Base-by-base conservation (phyloP, 345 rosid species). In the Firmiana major region DNA sequence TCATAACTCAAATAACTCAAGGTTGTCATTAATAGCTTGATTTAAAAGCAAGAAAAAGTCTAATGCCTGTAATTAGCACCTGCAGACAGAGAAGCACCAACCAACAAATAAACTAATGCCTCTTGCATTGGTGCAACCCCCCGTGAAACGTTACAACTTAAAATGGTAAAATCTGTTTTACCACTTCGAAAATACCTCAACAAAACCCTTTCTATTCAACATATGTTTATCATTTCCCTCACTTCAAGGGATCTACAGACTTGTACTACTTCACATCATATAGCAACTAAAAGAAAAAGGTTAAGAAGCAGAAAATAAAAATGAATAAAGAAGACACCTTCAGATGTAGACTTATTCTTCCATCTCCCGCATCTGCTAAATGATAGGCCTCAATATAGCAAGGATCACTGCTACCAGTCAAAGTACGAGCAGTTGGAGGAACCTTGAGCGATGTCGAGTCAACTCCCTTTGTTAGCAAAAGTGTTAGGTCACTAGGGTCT, bases 321-420 rank as follows among this genome's bases (percentile, higher is more conserved):
- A n/a, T 11, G 1, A 71, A 45, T 60, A 72, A 49, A 73, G 67
- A 63, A 71, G 31, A 76, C 70, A 96, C 99, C 98, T 95, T 93
- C 66, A 95, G 83, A 80, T 96, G 97, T 75, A 96, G 84, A 62
- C 90, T 93, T 81, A 96, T 90, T 86, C 89, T 93, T 73, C 99
- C 99, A 83, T 96, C 98, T 81, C 94, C 87, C 1, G 98, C 87
- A 82, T 93, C 99, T 45, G 99, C 97, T 88, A 96, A 86, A 86
- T 96, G 98, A 86, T 93, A 92, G 76, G 92, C 97, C 86, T 93
- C 98, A 80, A 96, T 85, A 81, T 89, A 91, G 93, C 98, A 96
- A 36, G 99, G 99, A 87, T 93, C 99, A 81, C 98, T 93, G 77
- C 99, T 90, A 45, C 99, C 99, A 78, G 89, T 85, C 90, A 96